A percentile compares a stretch with the other conserved stretches of the same genome.
These are phyloP conservation scores for Penicillium sp. DNA, from an alignment of 2,329 filamentous ascomycete species.

Conservation along the genomic window DNA sequence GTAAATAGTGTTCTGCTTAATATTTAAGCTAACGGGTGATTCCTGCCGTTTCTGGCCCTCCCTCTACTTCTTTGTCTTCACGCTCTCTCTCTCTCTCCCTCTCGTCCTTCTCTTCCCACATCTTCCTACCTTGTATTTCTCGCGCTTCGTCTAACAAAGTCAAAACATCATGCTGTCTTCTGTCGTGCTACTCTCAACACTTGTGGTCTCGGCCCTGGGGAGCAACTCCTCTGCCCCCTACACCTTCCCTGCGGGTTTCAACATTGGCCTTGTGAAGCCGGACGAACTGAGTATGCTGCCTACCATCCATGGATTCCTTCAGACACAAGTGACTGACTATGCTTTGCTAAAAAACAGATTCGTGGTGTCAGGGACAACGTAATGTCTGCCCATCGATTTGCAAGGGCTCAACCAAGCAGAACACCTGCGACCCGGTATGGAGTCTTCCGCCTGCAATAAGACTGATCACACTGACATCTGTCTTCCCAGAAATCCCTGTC, in stretches of 20 bases:
- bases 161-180: conserved; percentile 49
- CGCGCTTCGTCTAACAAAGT: conserved; percentile 3
- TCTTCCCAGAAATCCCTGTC: conserved; percentile 37
- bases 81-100: conserved; percentile 2
- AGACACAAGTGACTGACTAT: background rate
- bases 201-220: conserved; percentile 45
- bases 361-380: conserved; percentile 59
- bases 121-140: conserved; percentile 2
- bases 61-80: too few species aligned
- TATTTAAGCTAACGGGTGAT: too few species aligned
- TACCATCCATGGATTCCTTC: background rate
- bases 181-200: conserved; percentile 46
- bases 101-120: background rate
- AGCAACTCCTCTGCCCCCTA: conserved; percentile 43
- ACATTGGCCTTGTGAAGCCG: conserved; percentile 40
- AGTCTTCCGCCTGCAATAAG: background rate
- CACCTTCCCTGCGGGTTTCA: conserved; percentile 43
- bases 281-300: conserved; percentile 31
- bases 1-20: too few species aligned
- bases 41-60: too few species aligned
- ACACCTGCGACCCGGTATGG: conserved; percentile 57
- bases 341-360: conserved; percentile 36
- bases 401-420: conserved; percentile 48
- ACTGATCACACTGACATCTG: background rate
- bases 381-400: conserved; percentile 62